Percentiles rank a stretch among this genome's conserved stretches.
phyloP scores from a whole-genome alignment of 176 grass and related monocot genomes.

The Oryza officinalis region DNA sequence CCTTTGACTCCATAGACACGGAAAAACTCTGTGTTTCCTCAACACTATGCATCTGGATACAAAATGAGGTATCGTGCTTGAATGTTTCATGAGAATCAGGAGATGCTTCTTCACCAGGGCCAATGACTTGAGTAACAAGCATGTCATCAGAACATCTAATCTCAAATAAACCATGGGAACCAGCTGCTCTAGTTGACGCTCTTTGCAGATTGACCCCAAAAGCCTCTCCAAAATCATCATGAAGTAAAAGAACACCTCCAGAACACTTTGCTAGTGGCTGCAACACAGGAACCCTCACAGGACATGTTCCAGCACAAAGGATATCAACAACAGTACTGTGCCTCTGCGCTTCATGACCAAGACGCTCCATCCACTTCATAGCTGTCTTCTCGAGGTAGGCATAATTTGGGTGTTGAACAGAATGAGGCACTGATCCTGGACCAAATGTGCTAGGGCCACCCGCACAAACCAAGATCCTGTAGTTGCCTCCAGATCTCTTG shows the following conservation, averaged over 20 bases:
- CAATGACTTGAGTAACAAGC: conserved; percentile 95
- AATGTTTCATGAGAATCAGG: conserved; percentile 94
- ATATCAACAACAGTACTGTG: conserved; percentile 80
- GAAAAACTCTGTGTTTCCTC: conserved; percentile 94
- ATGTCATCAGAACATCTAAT: conserved; percentile 91
- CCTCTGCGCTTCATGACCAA: conserved; percentile 82
- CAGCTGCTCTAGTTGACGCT: conserved; percentile 72
- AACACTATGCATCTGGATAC: conserved; percentile 93
- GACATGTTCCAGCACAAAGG: conserved; percentile 92
- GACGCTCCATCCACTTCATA: conserved; percentile 85
- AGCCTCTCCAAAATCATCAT: conserved; percentile 99
- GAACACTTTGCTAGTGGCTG: conserved; percentile 89
- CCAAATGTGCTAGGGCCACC: conserved; percentile 91
- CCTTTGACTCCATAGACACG: conserved; percentile 86
- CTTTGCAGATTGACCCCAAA: conserved; percentile 98
- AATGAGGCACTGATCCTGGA: conserved; percentile 86
- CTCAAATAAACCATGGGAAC: conserved; percentile 91
- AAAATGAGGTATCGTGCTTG: conserved; percentile 82
- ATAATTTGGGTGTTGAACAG: conserved; percentile 89
- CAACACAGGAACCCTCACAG: conserved; percentile 79
- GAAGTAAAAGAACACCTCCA: conserved; percentile 88
- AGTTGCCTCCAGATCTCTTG: conserved; percentile 92
- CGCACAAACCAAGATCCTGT: conserved; percentile 85
- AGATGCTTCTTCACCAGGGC: conserved; percentile 88
- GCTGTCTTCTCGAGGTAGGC: conserved; percentile 90